Base-by-base conservation (phyloP, 202 grass and related monocot genomes). In the Alloteropsis angusta region DNA sequence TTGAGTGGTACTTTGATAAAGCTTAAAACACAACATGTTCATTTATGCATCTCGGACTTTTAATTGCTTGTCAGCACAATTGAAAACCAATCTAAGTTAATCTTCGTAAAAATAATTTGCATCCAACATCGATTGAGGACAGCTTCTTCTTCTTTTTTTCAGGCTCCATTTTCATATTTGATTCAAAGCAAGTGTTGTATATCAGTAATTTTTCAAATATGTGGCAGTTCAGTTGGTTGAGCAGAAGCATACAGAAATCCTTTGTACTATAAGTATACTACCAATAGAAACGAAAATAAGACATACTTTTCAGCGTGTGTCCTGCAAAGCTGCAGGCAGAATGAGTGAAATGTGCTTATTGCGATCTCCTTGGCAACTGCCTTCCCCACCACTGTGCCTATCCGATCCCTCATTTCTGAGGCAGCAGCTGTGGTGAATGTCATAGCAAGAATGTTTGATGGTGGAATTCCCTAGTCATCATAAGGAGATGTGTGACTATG, bases 301-400 rank as follows among this genome's bases (percentile, higher is more conserved):
- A 42, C 89, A 67, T 92, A 97, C 91, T 88, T 97, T 88, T 94
- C 89, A 45, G 94, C 94, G 83, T 97, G 85, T 21, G 85, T 67
- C 60, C 89, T 92, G 69, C 94, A 97, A 43, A 94, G 87, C 85
- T 94, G 91, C 84, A 97, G 87, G 87, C 91, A 97, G 74, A 94
- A 97, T 42, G 94, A 92, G 81, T 97, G 91, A 68, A 97, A 97
- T 68, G 91, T 97, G 83, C 91, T 97, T 82, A 97, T 97, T 75
- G 80, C 74, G 42, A 94, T 87, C n/a, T 94, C 89, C 78, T 90
- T 97, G 48, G 94, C 89, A 80, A 94, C 82, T 42, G 81, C 52
- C 83, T 94, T 97, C 28, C 94, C 94, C 7, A 92, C 91, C 70
- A 97, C 89, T 84, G 75, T 70, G 60, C 85, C 87, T 68, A 97